phyloP scores from a whole-genome alignment of 495 filamentous ascomycete genomes.

The Immersiella caudata region DNA sequence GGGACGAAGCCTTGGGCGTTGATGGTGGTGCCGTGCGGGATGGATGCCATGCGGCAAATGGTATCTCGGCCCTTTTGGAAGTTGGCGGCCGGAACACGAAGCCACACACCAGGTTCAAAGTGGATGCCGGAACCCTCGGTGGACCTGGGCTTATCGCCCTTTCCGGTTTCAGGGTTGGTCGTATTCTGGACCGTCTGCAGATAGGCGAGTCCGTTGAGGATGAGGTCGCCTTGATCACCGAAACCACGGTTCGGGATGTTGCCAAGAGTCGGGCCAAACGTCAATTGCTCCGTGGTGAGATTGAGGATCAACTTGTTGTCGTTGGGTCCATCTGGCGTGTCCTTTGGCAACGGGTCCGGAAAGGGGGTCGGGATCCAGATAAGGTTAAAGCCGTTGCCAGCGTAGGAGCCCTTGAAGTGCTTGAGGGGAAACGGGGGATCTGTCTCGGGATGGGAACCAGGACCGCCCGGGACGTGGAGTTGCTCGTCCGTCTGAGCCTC shows the following conservation, averaged over 20 bases:
- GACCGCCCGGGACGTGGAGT: background rate
- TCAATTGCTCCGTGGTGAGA: conserved; percentile 11
- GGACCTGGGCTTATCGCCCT: conserved; percentile 6
- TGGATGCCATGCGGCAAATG: conserved; percentile 17
- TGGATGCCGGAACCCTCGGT: background rate
- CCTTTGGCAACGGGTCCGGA: too few relatives aligned
- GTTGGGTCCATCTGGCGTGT: background rate
- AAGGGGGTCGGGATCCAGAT: background rate
- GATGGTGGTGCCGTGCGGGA: conserved; percentile 16
- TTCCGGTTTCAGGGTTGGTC: background rate
- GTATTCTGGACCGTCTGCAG: conserved; percentile 6
- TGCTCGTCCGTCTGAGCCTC: background rate
- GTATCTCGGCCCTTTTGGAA: background rate
- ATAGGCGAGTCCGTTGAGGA: background rate
- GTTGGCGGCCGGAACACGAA: background rate
- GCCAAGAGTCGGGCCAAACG: conserved; percentile 6
- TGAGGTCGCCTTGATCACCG: background rate
- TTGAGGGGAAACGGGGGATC: conserved; percentile 8
- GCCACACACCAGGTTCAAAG: conserved; percentile 12
- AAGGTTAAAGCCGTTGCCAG: conserved; percentile 17
- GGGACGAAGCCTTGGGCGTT: conserved; percentile 8
- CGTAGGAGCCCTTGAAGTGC: conserved; percentile 17
- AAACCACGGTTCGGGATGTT: conserved; percentile 10
- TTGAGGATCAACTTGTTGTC: conserved; percentile 10
- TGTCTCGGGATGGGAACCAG: background rate